phyloP scores from a whole-genome alignment of 345 rosid species.

The Erysimum cheiranthoides region DNA sequence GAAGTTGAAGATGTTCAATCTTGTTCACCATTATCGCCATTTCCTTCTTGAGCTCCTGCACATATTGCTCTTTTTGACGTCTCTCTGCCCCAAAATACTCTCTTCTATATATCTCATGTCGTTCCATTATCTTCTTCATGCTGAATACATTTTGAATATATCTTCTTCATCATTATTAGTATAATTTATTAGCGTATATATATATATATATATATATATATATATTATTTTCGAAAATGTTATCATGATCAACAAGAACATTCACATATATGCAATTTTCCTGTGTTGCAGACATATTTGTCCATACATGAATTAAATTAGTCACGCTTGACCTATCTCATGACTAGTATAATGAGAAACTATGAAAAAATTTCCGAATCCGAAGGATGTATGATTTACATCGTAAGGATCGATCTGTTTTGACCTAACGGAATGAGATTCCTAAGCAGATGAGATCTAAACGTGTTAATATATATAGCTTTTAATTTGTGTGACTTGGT shows the following conservation, averaged over 20 bases:
- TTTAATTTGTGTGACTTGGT: neutral
- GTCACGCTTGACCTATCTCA: neutral
- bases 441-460: neutral
- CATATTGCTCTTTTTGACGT: constrained; percentile 20
- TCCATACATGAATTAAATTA: neutral
- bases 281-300: neutral
- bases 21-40: constrained; percentile 48
- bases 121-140: constrained; percentile 55
- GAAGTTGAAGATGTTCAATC: constrained; percentile 58
- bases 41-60: constrained; percentile 57
- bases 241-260: neutral
- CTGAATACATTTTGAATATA: constrained; percentile 40
- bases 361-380: neutral
- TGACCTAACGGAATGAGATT: neutral
- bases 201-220: too few relatives aligned
- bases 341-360: neutral
- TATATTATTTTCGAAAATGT: neutral
- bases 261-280: neutral
- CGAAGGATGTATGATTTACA: neutral
- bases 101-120: constrained; percentile 44
- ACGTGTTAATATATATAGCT: neutral
- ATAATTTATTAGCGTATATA: neutral
- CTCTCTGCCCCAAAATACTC: constrained; percentile 28
- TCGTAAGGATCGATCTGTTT: neutral
- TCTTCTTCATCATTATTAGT: neutral